phyloP scores from a whole-genome alignment of 768 basidiomycete species.

The Dioszegia aurantiaca region DNA sequence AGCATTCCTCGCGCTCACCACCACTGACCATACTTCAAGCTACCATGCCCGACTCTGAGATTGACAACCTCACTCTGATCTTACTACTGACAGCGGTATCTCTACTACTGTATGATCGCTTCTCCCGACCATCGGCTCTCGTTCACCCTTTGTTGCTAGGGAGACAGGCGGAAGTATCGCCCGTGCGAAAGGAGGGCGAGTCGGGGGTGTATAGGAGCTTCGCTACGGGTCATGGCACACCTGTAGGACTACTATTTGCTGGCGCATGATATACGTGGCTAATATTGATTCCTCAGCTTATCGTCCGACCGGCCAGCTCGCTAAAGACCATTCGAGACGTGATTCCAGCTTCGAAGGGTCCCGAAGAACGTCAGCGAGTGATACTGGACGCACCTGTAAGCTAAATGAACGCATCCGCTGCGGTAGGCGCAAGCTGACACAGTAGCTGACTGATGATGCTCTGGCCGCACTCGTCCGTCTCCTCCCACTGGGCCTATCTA shows the following conservation, averaged over 20 bases:
- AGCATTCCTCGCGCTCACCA: conserved; percentile 1
- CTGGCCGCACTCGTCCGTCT: conserved; percentile 28
- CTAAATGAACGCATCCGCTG: neutral
- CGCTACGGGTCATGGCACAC: conserved; percentile 69
- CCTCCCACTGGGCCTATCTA: conserved; percentile 48
- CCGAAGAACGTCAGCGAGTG: conserved; percentile 18
- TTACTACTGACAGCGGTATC: conserved; percentile 27
- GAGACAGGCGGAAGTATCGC: conserved; percentile 81
- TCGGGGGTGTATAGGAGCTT: conserved; percentile 90
- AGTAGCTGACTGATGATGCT: conserved; percentile 59
- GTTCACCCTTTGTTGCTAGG: conserved; percentile 93
- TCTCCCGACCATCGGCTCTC: conserved; percentile 53
- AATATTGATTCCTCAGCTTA: conserved; percentile 29
- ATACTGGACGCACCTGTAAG: conserved; percentile 34
- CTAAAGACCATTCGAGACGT: conserved; percentile 44
- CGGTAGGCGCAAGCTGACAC: neutral
- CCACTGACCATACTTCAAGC: neutral
- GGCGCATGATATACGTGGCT: neutral
- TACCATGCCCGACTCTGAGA: conserved; percentile 25
- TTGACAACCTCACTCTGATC: conserved; percentile 45
- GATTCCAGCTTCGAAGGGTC: conserved; percentile 17
- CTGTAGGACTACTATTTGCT: conserved; percentile 21
- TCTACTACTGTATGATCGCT: conserved; percentile 37
- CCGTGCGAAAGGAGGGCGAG: conserved; percentile 74
- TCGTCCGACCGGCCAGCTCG: conserved; percentile 43